Conservation (phyloP, 176 grass and related monocot genomes). For the Phragmites australis region DNA sequence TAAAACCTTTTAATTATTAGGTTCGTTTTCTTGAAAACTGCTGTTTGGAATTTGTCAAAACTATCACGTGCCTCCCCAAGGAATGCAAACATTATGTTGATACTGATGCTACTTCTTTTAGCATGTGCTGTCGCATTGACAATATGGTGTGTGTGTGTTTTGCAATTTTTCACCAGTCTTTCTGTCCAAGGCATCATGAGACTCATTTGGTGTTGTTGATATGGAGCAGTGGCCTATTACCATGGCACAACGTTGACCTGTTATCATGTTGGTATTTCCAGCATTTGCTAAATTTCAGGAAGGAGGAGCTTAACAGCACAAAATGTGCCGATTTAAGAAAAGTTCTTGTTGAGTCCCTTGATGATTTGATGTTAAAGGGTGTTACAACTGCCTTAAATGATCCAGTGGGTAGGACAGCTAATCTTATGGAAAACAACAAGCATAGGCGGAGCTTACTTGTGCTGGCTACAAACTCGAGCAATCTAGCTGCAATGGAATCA, state of each 20-base stretch:
- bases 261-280: neutral
- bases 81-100: too few species aligned
- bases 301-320: neutral
- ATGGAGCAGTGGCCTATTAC: too few species aligned
- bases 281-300: conserved; percentile 4
- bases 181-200: neutral
- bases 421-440: neutral
- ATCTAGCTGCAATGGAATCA: neutral
- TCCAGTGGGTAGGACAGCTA: neutral
- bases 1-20: too few species aligned
- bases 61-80: too few species aligned
- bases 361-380: neutral
- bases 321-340: neutral
- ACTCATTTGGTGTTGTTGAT: neutral
- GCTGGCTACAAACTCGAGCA: too few species aligned
- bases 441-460: neutral
- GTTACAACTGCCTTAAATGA: neutral
- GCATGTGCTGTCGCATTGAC: too few species aligned
- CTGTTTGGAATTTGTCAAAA: too few species aligned
- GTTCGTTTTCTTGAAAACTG: too few species aligned
- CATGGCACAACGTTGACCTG: neutral
- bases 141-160: too few species aligned
- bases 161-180: too few species aligned
- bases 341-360: neutral
- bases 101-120: too few species aligned